A percentile compares a stretch with the other conserved stretches of the same genome.
Conservation (phyloP, 1,284 basidiomycete genomes). For the Rhodotorula sp. region DNA sequence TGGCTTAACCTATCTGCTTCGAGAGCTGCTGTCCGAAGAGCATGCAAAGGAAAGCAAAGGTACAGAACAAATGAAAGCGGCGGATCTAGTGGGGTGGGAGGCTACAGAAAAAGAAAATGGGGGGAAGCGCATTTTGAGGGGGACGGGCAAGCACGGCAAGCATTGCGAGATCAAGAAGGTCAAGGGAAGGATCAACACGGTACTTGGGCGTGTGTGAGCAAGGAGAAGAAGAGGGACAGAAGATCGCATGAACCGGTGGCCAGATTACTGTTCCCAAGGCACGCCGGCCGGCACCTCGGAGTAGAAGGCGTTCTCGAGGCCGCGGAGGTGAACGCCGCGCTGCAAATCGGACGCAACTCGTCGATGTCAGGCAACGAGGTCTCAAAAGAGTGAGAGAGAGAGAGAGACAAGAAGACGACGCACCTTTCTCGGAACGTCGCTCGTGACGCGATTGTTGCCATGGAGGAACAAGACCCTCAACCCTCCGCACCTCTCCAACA, state of each 20-base stretch:
- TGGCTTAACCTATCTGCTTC: too few species aligned
- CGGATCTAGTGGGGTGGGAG: too few species aligned
- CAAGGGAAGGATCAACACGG: not conserved
- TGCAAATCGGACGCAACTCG: not conserved
- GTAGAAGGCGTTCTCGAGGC: constrained; percentile 30
- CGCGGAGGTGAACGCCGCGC: constrained; percentile 27
- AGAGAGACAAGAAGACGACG: not conserved
- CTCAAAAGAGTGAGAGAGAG: not conserved
- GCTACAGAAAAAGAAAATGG: too few species aligned
- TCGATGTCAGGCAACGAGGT: not conserved
- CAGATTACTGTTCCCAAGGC: constrained; percentile 11
- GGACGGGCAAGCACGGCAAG: too few species aligned
- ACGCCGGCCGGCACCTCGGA: constrained; percentile 23
- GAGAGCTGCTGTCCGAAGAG: too few species aligned
- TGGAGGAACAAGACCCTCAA: constrained; percentile 48
- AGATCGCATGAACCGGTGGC: too few species aligned
- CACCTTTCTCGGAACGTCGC: constrained; percentile 38
- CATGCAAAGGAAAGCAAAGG: too few species aligned
- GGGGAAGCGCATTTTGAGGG: too few species aligned
- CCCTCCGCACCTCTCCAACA: constrained; percentile 57
- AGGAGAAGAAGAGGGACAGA: not conserved
- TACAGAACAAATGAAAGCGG: too few species aligned
- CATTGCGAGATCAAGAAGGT: too few species aligned
- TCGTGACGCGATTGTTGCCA: constrained; percentile 47
- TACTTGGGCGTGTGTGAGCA: too few species aligned